A percentile compares a stretch with the other conserved stretches of the same genome.
Conservation (phyloP, 2,329 filamentous ascomycete genomes). For the Alternaria tenuissima region DNA sequence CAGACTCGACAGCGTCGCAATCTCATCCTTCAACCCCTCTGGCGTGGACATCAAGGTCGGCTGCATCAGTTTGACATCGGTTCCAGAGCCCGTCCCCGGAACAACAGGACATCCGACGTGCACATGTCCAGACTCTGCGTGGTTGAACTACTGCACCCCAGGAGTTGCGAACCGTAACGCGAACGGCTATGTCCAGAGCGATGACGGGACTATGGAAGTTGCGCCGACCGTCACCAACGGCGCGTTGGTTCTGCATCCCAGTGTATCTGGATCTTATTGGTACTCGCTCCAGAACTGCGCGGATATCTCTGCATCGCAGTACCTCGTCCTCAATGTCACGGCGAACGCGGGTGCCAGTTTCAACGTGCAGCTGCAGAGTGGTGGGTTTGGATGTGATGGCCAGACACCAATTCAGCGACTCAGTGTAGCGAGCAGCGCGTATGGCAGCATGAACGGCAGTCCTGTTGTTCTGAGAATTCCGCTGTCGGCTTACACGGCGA, state of each 20-base stretch:
- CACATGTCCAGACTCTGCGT: slow-evolving; percentile 7
- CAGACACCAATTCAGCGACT: slow-evolving; percentile 5
- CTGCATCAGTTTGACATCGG: slow-evolving; percentile 11
- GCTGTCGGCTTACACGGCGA: slow-evolving; percentile 5
- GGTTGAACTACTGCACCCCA: slow-evolving; percentile 16
- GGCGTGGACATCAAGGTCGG: slow-evolving; percentile 4
- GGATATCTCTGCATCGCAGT: neutral
- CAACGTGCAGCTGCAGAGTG: slow-evolving; percentile 16
- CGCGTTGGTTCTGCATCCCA: slow-evolving; percentile 10
- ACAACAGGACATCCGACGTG: neutral
- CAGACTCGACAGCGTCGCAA: slow-evolving; percentile 12
- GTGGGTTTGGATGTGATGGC: slow-evolving; percentile 4
- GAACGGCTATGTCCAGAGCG: slow-evolving; percentile 11
- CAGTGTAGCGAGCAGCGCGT: slow-evolving; percentile 6
- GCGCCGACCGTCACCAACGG: slow-evolving; percentile 5
- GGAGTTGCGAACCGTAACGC: slow-evolving; percentile 5
- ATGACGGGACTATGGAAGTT: slow-evolving; percentile 14
- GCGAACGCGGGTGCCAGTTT: slow-evolving; percentile 9
- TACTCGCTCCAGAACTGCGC: slow-evolving; percentile 16
- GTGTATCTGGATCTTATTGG: slow-evolving; percentile 13
- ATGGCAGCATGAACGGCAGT: slow-evolving; percentile 6
- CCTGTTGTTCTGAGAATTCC: slow-evolving; percentile 12
- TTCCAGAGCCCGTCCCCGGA: neutral
- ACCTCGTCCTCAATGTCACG: slow-evolving; percentile 13
- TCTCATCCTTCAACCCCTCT: slow-evolving; percentile 7